Evolutionary conservation across 768 basidiomycete species (phyloP), one percentile per base, ranked within the genome.

Genomic region (Rhodotorula kratochvilovae): DNA sequence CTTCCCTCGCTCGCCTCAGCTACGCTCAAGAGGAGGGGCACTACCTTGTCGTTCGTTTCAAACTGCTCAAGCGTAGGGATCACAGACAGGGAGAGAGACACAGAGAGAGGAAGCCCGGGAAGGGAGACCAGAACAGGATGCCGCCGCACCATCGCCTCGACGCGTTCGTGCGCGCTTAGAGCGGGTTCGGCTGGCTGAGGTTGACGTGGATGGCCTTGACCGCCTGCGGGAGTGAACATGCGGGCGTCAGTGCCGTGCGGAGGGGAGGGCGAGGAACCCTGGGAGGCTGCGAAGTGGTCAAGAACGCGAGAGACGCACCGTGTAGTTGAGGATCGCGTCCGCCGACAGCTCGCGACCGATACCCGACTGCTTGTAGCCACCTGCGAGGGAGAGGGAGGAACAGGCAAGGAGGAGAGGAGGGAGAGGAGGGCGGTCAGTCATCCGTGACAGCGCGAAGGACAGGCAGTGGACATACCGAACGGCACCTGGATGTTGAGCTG

Each of bases 341-440:
- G 77, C 75, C 25, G 79, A 79, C 21, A 80, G 76, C 67, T 80
- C 79, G 29, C 79, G 73, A 6, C 79, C 79, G 57, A 82, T 79
- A 72, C 82, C 82, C 53, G 78, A 80, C 74, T 81, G 78, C 80
- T 83, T 83, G 81, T 74, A 83, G 27, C 65, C 66, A 80, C 76
- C 66, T 81, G 79, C 35, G 79, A 78, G 79, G 80, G 76, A 43
- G 25, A 39, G 25, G 48, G 48, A 13, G 25, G 39, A 13, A 39
- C 8, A 13, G 13, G 39, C 8, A 13, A 39, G 39, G 39, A 39
- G 39, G 39, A 39, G 80, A 76, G 46, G 21, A 39, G 25, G 48
- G 48, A 8, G 25, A 42, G 60, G 59, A 16, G 65, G 61, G 31
- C 36, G 55, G 61, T 68, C 60, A 59, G 61, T 42, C 13, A 29